phyloP scores from a whole-genome alignment of 2,329 filamentous ascomycete species.

The Fusarium miscanthi region DNA sequence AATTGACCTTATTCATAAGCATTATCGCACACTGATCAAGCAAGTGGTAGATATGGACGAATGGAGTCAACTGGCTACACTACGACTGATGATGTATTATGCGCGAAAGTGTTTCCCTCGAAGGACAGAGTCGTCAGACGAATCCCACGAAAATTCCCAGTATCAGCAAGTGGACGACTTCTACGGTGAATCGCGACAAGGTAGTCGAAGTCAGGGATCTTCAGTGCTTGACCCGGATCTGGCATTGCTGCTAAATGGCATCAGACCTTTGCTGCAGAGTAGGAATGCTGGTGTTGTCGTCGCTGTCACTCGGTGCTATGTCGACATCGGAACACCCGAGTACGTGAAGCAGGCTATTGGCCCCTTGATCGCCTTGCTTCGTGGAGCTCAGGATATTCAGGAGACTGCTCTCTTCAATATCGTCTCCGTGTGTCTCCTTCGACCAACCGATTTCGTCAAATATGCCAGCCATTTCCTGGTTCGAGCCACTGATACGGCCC shows the following conservation, averaged over 20 bases:
- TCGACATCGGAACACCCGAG: slow-evolving; percentile 82
- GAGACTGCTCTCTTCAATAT: slow-evolving; percentile 94
- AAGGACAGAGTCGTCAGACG: slow-evolving; percentile 67
- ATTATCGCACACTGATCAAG: slow-evolving; percentile 85
- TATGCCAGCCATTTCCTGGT: slow-evolving; percentile 93
- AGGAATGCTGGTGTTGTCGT: slow-evolving; percentile 94
- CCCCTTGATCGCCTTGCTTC: slow-evolving; percentile 85
- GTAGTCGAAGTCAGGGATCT: slow-evolving; percentile 56
- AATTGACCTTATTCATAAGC: slow-evolving; percentile 88
- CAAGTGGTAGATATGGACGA: slow-evolving; percentile 99
- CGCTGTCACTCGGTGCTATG: slow-evolving; percentile 85
- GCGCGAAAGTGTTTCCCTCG: slow-evolving; percentile 87
- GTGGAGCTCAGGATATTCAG: slow-evolving; percentile 87
- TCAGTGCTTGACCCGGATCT: slow-evolving; percentile 83
- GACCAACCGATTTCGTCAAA: slow-evolving; percentile 84
- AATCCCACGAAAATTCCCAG: slow-evolving; percentile 48
- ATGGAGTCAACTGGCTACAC: slow-evolving; percentile 89
- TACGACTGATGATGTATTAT: slow-evolving; percentile 86
- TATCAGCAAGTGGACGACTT: slow-evolving; percentile 73
- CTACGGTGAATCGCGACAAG: slow-evolving; percentile 74
- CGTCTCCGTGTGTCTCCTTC: slow-evolving; percentile 85
- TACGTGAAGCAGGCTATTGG: slow-evolving; percentile 82
- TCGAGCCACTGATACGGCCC: slow-evolving; percentile 78
- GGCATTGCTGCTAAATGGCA: slow-evolving; percentile 80
- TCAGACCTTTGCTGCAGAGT: slow-evolving; percentile 87